Conservation (phyloP, 169 alveolate species). For the Cryptosporidium sp. region DNA sequence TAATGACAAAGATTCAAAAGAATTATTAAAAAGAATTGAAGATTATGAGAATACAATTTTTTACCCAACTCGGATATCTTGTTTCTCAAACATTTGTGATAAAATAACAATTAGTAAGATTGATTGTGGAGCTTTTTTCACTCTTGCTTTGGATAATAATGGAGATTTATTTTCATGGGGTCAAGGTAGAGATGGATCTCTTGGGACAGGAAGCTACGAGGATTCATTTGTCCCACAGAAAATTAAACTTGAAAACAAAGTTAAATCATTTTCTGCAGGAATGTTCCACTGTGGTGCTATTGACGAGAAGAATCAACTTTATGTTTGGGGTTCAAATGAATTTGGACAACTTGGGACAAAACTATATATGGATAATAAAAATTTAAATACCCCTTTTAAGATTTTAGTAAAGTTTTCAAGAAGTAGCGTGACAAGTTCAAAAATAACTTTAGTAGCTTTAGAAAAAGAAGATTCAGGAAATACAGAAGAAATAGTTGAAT, state of each 20-base stretch:
- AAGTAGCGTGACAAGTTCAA: not conserved
- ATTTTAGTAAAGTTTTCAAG: not conserved
- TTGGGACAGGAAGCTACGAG: constrained; percentile 39
- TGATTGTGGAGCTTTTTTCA: constrained; percentile 47
- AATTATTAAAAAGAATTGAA: constrained; percentile 29
- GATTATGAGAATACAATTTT: constrained; percentile 11
- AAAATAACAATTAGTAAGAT: not conserved
- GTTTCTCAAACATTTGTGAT: constrained; percentile 7
- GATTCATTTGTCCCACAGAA: constrained; percentile 39
- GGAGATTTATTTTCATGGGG: constrained; percentile 68
- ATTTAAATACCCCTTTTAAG: constrained; percentile 17
- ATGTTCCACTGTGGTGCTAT: constrained; percentile 70
- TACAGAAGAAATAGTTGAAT: not conserved
- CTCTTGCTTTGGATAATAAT: constrained; percentile 42
- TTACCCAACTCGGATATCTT: constrained; percentile 9
- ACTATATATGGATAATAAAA: not conserved
- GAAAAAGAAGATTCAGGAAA: not conserved
- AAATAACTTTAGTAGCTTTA: not conserved
- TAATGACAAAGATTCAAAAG: not conserved
- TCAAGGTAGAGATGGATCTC: constrained; percentile 66
- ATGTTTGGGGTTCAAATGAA: constrained; percentile 72
- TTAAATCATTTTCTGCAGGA: constrained; percentile 59
- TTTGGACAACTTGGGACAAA: constrained; percentile 68
- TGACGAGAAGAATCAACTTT: constrained; percentile 25
- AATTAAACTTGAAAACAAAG: not conserved